These are phyloP conservation scores for Ascochyta rabiei DNA, from an alignment of 2,329 filamentous ascomycete genomes.

Conservation along the genomic window DNA sequence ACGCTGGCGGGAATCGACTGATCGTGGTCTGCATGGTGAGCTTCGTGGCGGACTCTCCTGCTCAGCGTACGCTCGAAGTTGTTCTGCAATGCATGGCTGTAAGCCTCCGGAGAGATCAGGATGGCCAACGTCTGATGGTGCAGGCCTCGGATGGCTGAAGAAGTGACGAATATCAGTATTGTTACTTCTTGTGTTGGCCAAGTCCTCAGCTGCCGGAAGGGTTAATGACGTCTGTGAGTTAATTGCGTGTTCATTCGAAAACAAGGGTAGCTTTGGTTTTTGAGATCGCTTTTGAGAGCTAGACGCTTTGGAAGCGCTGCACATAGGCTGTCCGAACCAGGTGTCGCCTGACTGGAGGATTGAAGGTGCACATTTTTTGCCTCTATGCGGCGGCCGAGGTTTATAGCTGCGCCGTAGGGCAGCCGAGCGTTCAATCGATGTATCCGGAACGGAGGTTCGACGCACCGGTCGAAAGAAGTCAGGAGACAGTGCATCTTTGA, in stretches of 20 bases:
- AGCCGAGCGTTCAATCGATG: background rate
- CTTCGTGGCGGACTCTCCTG: background rate
- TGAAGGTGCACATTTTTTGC: conserved; percentile 41
- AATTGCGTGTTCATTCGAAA: background rate
- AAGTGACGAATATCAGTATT: conserved; percentile 37
- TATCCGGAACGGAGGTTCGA: background rate
- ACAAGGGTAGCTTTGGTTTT: background rate
- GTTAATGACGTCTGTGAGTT: background rate
- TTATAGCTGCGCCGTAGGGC: background rate
- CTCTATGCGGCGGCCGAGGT: conserved; percentile 12
- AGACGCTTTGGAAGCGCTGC: background rate
- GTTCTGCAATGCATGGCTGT: background rate
- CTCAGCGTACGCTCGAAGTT: conserved; percentile 16
- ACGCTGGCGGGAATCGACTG: background rate
- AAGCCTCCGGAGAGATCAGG: background rate
- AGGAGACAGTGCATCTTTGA: background rate
- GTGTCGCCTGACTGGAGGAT: conserved; percentile 17
- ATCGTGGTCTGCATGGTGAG: background rate
- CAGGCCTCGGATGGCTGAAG: conserved; percentile 14
- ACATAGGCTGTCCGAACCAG: conserved; percentile 31
- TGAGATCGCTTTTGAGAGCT: conserved; percentile 7
- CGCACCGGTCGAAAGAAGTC: background rate
- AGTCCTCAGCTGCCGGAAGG: background rate
- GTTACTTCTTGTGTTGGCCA: conserved; percentile 6
- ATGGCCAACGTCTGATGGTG: background rate